Base-by-base conservation (phyloP, 176 grass and related monocot species). In the Zoysia japonica region DNA sequence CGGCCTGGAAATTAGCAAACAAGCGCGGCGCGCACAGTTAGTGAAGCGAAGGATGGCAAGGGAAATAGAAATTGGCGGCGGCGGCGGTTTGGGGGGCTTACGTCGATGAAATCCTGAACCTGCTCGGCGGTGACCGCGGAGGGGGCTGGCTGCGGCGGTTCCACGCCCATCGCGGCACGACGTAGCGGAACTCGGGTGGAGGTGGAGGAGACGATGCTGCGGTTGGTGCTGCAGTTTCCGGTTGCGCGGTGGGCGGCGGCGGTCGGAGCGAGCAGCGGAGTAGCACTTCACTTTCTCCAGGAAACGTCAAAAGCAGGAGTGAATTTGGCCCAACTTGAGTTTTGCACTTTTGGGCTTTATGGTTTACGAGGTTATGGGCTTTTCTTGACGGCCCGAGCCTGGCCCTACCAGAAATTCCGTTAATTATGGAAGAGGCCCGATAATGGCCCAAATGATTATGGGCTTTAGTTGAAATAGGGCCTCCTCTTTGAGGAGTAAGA, bases 31-130 rank as follows among this genome's bases (percentile, higher is more conserved):
- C 45, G 20, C 44, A 17, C 11, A 38, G 47, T 38, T 61, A 81
- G 43, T 1, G 11, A 63, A 67, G 52, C 28, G n/a, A 70, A 71
- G 1, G 4, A 35, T 40, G 61, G 47, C 17, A 13, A 73, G 37
- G 5, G 9, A 65, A 41, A n/a, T 5, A 68, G 14, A 73, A 7
- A 10, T 15, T 69, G 3, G 19, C 4, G 40, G 47, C 5, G 45
- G 63, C 52, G 77, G 19, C 14, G 49, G 56, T 36, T 28, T 14
- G 76, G 48, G 48, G 65, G 67, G n/a, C 68, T 78, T 78, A 89
- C 87, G 67, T 85, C 78, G 67, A 85, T 82, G 61, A 89, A 67
- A 81, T 85, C 87, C 83, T 85, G 87, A 28, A 67, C 73, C 73
- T 85, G 87, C 83, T 82, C 83, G 10, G 83, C 78, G 19, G 83